These are phyloP conservation scores for Cupressus sempervirens DNA, from an alignment of 75 land plant genomes.

Conservation along the genomic window DNA sequence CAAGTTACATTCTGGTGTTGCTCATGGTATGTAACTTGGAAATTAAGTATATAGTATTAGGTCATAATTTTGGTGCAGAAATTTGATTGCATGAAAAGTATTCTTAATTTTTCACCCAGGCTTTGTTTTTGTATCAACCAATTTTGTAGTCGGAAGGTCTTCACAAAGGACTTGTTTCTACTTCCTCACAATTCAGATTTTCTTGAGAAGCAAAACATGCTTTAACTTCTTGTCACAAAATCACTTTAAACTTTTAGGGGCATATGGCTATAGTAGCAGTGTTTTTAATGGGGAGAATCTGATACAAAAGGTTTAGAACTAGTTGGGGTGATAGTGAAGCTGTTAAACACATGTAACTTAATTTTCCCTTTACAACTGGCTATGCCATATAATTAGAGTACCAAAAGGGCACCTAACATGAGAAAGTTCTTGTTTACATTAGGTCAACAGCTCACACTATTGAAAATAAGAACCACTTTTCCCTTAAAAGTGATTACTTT, in stretches of 20 bases:
- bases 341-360: not conserved
- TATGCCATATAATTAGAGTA: not conserved
- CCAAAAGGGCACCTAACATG: not conserved
- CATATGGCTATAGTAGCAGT: not conserved
- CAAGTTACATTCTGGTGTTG: constrained; percentile 15
- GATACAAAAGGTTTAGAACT: not conserved
- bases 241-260: not conserved
- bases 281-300: not conserved
- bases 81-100: not conserved
- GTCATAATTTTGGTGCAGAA: not conserved
- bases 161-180: not conserved
- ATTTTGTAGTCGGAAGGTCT: not conserved
- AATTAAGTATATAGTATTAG: not conserved
- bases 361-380: not conserved
- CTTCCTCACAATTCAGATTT: not conserved
- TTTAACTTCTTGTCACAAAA: not conserved
- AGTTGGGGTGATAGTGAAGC: not conserved
- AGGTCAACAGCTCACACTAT: not conserved
- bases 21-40: constrained; percentile 49
- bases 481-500: not conserved
- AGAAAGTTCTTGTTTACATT: not conserved
- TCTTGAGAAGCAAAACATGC: not conserved
- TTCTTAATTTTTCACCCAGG: not conserved
- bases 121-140: not conserved
- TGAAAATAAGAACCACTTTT: not conserved